phyloP scores from a whole-genome alignment of 2,329 filamentous ascomycete species.

The Cryphonectria japonica region DNA sequence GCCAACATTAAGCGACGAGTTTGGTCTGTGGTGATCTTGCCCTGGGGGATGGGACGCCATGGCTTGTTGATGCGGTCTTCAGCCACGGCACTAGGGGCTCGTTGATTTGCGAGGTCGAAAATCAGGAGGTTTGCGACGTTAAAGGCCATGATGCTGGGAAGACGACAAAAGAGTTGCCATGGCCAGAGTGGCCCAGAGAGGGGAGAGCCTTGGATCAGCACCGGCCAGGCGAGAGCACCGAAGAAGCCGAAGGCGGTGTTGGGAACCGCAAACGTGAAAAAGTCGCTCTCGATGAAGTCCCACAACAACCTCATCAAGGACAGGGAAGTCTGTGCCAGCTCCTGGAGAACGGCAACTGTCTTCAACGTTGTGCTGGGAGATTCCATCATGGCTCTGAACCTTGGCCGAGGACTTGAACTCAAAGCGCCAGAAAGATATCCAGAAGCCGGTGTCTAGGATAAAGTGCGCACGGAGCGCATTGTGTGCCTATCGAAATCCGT shows the following conservation, averaged over 20 bases:
- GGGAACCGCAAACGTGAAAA: conserved; percentile 36
- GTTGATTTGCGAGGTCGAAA: conserved; percentile 26
- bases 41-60: conserved; percentile 31
- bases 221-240: conserved; percentile 32
- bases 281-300: conserved; percentile 35
- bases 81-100: conserved; percentile 17
- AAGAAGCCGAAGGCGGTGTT: conserved; percentile 39
- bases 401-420: neutral
- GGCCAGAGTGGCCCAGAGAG: neutral
- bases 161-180: conserved; percentile 12
- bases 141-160: conserved; percentile 32
- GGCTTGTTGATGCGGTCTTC: conserved; percentile 31
- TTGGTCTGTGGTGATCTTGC: conserved; percentile 35
- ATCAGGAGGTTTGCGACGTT: conserved; percentile 23
- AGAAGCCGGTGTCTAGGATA: neutral
- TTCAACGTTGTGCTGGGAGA: neutral
- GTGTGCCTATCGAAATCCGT: neutral
- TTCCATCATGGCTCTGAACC: neutral
- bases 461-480: neutral
- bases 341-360: neutral
- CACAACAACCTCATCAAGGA: conserved; percentile 26
- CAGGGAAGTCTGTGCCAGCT: neutral
- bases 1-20: conserved; percentile 24
- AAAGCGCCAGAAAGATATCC: neutral
- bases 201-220: neutral